phyloP scores from a whole-genome alignment of 2,329 filamentous ascomycete species.

The Sphaerostilbella broomeana region DNA sequence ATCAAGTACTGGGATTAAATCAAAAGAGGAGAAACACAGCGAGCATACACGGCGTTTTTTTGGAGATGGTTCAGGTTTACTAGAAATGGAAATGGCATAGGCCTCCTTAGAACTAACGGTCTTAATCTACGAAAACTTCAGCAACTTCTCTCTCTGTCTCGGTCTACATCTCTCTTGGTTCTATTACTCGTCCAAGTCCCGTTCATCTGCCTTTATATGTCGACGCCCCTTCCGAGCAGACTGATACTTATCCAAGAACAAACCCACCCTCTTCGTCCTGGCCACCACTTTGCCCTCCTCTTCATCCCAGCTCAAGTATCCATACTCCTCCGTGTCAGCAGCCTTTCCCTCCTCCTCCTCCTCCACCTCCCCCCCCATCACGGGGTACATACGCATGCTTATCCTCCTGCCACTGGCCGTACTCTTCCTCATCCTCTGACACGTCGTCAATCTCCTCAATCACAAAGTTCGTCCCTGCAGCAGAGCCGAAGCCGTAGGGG shows the following conservation, averaged over 20 bases:
- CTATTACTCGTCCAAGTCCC: neutral
- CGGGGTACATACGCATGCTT: conserved; percentile 17
- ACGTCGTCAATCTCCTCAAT: conserved; percentile 40
- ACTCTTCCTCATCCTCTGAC: conserved; percentile 36
- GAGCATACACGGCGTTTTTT: too few species aligned
- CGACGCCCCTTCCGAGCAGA: neutral
- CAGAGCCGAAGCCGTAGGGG: conserved; percentile 40
- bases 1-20: conserved; percentile 94
- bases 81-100: neutral
- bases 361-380: neutral
- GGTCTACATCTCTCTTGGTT: too few species aligned
- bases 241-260: conserved; percentile 16
- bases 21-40: too few species aligned
- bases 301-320: conserved; percentile 17
- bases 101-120: neutral
- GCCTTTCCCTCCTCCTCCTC: too few species aligned
- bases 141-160: too few species aligned
- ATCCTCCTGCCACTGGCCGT: conserved; percentile 33
- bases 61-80: too few species aligned
- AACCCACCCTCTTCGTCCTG: conserved; percentile 1
- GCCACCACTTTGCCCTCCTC: conserved; percentile 9
- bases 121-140: too few species aligned
- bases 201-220: neutral
- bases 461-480: conserved; percentile 35
- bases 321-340: too few species aligned